A percentile compares a stretch with the other conserved stretches of the same genome.
phyloP scores from a whole-genome alignment of 2,329 filamentous ascomycete genomes.

The Immersiporthe knoxdaviesiana region DNA sequence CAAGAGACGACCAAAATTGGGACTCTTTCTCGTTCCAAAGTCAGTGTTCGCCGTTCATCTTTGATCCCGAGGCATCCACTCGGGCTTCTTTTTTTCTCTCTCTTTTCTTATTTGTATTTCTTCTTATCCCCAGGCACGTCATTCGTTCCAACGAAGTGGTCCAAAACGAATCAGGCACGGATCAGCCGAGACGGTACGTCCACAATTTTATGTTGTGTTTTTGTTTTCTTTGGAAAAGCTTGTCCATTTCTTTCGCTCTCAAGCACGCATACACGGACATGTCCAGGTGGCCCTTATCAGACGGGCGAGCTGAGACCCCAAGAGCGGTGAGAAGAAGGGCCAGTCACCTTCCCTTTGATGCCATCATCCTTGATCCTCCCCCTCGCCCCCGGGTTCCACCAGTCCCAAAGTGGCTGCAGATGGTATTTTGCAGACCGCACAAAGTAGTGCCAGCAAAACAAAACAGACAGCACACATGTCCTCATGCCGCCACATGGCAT shows the following conservation, averaged over 20 bases:
- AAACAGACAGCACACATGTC: background rate
- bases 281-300: slow-evolving; percentile 14
- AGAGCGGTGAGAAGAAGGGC: slow-evolving; percentile 23
- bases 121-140: background rate
- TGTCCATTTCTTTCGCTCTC: background rate
- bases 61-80: background rate
- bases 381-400: background rate
- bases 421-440: slow-evolving; percentile 13
- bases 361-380: background rate
- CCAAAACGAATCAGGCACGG: slow-evolving; percentile 13
- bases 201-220: no score
- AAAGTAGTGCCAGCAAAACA: background rate
- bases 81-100: background rate
- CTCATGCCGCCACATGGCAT: slow-evolving; percentile 20
- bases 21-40: background rate
- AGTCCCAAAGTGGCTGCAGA: slow-evolving; percentile 16
- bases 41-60: slow-evolving; percentile 4
- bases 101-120: background rate
- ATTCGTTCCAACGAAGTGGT: slow-evolving; percentile 11
- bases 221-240: background rate
- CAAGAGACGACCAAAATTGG: background rate
- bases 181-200: slow-evolving; percentile 26
- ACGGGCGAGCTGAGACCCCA: background rate
- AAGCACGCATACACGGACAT: background rate
- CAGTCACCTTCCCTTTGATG: background rate